These are phyloP conservation scores for Thelephora terrestris DNA, from an alignment of 1,284 basidiomycete species.

Conservation along the genomic window DNA sequence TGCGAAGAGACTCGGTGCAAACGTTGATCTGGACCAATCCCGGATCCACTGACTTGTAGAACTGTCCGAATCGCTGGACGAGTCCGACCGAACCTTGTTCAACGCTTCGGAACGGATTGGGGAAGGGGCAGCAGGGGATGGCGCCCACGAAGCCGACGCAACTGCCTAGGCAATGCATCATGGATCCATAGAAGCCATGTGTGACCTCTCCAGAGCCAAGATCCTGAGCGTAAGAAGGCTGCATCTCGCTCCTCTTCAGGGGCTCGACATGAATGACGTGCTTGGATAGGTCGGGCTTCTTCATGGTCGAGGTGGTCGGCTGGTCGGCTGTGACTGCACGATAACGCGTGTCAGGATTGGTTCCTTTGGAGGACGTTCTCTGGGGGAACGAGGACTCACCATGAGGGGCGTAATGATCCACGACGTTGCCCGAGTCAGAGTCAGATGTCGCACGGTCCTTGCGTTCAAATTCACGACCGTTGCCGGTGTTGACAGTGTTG, in stretches of 20 bases:
- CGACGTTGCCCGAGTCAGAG: constrained; percentile 48
- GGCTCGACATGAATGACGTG: constrained; percentile 66
- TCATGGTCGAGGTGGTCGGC: constrained; percentile 15
- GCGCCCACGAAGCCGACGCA: constrained; percentile 62
- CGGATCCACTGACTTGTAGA: constrained; percentile 92
- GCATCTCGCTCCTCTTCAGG: constrained; percentile 76
- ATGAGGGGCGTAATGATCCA: constrained; percentile 62
- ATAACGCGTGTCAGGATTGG: constrained; percentile 7
- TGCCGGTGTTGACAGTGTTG: no score
- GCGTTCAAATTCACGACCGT: constrained; percentile 10
- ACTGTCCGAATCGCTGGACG: constrained; percentile 86
- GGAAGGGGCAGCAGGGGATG: constrained; percentile 77
- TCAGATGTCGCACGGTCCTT: constrained; percentile 22
- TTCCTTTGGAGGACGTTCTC: not conserved
- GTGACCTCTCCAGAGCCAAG: constrained; percentile 63
- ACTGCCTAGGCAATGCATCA: constrained; percentile 59
- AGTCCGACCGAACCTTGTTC: constrained; percentile 85
- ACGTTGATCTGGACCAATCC: constrained; percentile 90
- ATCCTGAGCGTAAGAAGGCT: constrained; percentile 88
- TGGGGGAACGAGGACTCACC: constrained; percentile 32
- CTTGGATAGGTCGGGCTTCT: constrained; percentile 19
- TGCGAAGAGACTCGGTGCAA: constrained; percentile 75
- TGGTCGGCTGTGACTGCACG: constrained; percentile 46
- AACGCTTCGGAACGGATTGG: constrained; percentile 73
- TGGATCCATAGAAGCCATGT: constrained; percentile 82